Percentiles rank a stretch among this genome's conserved stretches.
These are phyloP conservation scores for Lentinus polychrous DNA, from an alignment of 1,284 basidiomycete genomes.

Conservation along the genomic window DNA sequence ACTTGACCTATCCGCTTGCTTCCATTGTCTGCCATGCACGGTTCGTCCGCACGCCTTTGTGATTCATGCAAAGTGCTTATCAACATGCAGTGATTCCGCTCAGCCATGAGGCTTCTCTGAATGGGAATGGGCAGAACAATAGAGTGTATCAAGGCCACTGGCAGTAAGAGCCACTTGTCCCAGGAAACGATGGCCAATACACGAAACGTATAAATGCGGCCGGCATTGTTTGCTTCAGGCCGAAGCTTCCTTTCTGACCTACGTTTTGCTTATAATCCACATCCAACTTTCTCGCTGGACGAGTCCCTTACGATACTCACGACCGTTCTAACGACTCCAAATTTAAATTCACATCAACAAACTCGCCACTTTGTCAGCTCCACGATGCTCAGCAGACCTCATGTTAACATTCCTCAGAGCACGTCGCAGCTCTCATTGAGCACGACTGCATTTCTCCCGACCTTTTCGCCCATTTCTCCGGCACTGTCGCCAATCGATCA, in stretches of 20 bases:
- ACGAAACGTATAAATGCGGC: too few species aligned
- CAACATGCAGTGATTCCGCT: not conserved
- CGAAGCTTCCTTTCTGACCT: too few species aligned
- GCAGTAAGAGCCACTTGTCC: not conserved
- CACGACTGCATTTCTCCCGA: not conserved
- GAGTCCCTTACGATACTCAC: not conserved
- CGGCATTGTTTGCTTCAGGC: too few species aligned
- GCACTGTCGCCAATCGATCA: not conserved
- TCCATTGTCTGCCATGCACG: not conserved
- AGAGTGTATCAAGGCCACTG: not conserved
- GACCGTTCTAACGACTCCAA: not conserved
- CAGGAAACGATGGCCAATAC: not conserved
- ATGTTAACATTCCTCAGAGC: not conserved
- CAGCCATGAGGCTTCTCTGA: not conserved
- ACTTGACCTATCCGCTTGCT: not conserved
- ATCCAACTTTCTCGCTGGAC: not conserved
- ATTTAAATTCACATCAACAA: not conserved
- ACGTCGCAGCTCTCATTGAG: not conserved
- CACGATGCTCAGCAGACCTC: not conserved
- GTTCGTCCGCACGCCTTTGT: not conserved
- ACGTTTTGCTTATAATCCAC: not conserved
- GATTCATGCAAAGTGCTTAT: too few species aligned
- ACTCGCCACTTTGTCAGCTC: not conserved
- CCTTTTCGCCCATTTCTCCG: not conserved
- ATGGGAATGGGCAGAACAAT: not conserved